Conservation (phyloP, 768 basidiomycete genomes). For the Cantharellus cinnabarinus region DNA sequence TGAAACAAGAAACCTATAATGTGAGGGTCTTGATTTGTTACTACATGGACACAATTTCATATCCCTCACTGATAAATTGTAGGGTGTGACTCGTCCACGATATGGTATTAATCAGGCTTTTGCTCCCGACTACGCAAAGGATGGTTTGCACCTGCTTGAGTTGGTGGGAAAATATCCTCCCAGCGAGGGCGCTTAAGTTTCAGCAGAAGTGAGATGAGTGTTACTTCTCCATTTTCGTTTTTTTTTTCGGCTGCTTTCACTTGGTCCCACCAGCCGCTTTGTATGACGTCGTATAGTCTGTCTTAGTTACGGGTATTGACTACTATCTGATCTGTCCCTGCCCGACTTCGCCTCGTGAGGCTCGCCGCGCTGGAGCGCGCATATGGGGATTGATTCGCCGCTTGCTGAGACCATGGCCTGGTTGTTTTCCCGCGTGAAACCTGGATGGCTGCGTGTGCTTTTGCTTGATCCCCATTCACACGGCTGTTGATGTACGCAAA, state of each 20-base stretch:
- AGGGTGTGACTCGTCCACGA: constrained; percentile 69
- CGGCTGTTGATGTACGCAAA: too few species aligned
- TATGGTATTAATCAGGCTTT: constrained; percentile 58
- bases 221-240: background rate
- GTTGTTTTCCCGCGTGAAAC: too few species aligned
- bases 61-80: background rate
- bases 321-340: too few species aligned
- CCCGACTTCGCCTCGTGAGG: too few species aligned
- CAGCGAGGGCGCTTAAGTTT: background rate
- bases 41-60: constrained; percentile 1
- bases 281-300: too few species aligned
- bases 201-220: background rate
- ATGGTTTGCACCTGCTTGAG: constrained; percentile 40
- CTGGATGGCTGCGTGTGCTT: too few species aligned
- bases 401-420: too few species aligned
- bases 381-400: too few species aligned
- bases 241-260: background rate
- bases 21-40: constrained; percentile 24
- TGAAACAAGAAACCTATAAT: constrained; percentile 71
- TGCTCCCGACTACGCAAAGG: constrained; percentile 42
- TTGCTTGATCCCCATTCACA: too few species aligned
- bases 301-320: too few species aligned
- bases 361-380: too few species aligned
- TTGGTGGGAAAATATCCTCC: constrained; percentile 24
- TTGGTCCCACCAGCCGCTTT: background rate